Conservation (phyloP, 805 yeast species). For the Zygosaccharomyces pseudorouxii region DNA sequence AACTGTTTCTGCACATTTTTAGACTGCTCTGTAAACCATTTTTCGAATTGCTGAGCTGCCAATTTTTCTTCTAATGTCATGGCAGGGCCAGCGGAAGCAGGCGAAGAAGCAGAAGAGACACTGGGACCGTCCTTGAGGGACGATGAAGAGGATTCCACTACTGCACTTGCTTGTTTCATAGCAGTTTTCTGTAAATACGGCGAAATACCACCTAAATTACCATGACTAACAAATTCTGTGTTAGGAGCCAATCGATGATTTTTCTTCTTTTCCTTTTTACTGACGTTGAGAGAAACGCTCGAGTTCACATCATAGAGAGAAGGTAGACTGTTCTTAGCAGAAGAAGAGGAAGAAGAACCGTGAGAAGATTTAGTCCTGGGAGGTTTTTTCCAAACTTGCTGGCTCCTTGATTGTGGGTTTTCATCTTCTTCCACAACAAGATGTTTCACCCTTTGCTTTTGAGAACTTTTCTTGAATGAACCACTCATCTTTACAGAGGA, state of each 20-base stretch:
- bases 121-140: not conserved
- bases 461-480: constrained; percentile 28
- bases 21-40: constrained; percentile 85
- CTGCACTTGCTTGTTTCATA: not conserved
- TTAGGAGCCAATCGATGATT: constrained; percentile 7
- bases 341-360: constrained; percentile 1
- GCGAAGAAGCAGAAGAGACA: not conserved
- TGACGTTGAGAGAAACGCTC: constrained; percentile 7
- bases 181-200: constrained; percentile 16
- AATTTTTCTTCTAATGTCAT: constrained; percentile 62
- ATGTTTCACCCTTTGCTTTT: constrained; percentile 26
- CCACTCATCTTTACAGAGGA: constrained; percentile 14
- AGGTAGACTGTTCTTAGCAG: constrained; percentile 17
- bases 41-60: constrained; percentile 78
- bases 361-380: constrained; percentile 24
- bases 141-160: not conserved
- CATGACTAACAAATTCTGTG: constrained; percentile 24
- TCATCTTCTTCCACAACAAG: constrained; percentile 5
- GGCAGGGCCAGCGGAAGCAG: constrained; percentile 3
- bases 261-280: constrained; percentile 10
- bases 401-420: not conserved
- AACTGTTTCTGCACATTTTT: constrained; percentile 51
- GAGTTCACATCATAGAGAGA: constrained; percentile 19
- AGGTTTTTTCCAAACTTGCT: constrained; percentile 10
- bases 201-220: constrained; percentile 18